These are phyloP conservation scores for Exophiala aquamarina DNA, from an alignment of 2,329 filamentous ascomycete species.

Conservation along the genomic window DNA sequence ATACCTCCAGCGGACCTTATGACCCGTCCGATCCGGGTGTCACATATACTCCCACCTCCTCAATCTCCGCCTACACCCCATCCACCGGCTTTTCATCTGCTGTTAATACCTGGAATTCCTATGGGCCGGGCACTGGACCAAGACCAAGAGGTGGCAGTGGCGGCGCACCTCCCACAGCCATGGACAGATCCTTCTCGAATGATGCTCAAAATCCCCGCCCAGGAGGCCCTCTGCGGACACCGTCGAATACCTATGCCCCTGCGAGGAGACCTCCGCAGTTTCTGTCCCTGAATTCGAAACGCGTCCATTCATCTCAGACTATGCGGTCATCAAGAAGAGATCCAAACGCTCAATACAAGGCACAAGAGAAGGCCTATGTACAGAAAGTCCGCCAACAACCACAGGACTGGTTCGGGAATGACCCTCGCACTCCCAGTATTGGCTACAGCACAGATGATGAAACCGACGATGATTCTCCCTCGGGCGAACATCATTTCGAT, in stretches of 20 bases:
- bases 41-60: constrained; percentile 34
- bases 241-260: constrained; percentile 76
- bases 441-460: constrained; percentile 54
- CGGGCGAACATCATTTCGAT: constrained; percentile 79
- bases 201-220: constrained; percentile 49
- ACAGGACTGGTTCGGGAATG: constrained; percentile 67
- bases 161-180: constrained; percentile 40
- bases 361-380: constrained; percentile 92
- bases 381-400: constrained; percentile 84
- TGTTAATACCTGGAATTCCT: constrained; percentile 37
- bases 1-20: constrained; percentile 34
- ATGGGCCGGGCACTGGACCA: constrained; percentile 30
- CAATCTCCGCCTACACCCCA: constrained; percentile 31
- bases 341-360: constrained; percentile 71
- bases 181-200: constrained; percentile 24
- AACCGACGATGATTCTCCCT: constrained; percentile 86
- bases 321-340: constrained; percentile 58
- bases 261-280: constrained; percentile 56
- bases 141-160: constrained; percentile 45
- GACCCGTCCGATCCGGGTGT: constrained; percentile 33
- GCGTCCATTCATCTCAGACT: constrained; percentile 57
- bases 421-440: constrained; percentile 68
- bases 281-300: constrained; percentile 45
- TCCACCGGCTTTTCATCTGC: constrained; percentile 28
- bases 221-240: constrained; percentile 67